Evolutionary conservation across 2,329 filamentous ascomycete species (phyloP), one percentile per base, ranked within the genome.

Genomic region (Trichothecium roseum): DNA sequence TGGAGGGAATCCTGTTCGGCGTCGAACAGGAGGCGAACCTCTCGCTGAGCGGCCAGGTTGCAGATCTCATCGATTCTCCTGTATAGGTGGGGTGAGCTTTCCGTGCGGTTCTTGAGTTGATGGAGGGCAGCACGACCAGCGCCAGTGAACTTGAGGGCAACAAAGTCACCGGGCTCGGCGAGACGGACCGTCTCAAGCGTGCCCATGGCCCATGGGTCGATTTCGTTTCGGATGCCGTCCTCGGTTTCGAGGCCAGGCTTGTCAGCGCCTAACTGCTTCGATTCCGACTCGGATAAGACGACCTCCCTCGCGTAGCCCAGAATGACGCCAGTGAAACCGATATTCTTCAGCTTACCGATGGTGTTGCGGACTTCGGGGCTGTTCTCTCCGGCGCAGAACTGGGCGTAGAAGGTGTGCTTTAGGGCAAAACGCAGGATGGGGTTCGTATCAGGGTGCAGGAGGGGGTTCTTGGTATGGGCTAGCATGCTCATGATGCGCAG

Each of bases 341-440:
- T 76, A 22, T 65, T 56, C 55, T 85, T 84, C 8, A 94, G 66
- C 2, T 68, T 63, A 2, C 67, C 52, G 20, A 86, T 73, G 1
- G 81, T 87, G 20, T 54, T 59, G 29, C 66, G 63, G 2, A 93
- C 81, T 56, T 94, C 84, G 2, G 55, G 48, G 1, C 71, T 66
- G 33, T 74, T 81, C 58, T 87, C 82, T 18, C 88, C 88, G 0
- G 84, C 85, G 56, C 88, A 95, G 58, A 94, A 95, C 50, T 95
- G 88, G 17, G 78, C 77, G 55, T 94, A 94, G 49, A 94, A 87
- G 0, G 85, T 93, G 52, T 78, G 74, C 54, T 87, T 86, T 34
- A 94, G 65, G 29, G 87, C 52, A 40, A 66, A 73, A 30, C 77
- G 72, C 13, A 94, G 67, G 2, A 89, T 32, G 0, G 75, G 75